These are phyloP conservation scores for Cladorrhinum sp. DNA, from an alignment of 2,329 filamentous ascomycete species.

Conservation along the genomic window DNA sequence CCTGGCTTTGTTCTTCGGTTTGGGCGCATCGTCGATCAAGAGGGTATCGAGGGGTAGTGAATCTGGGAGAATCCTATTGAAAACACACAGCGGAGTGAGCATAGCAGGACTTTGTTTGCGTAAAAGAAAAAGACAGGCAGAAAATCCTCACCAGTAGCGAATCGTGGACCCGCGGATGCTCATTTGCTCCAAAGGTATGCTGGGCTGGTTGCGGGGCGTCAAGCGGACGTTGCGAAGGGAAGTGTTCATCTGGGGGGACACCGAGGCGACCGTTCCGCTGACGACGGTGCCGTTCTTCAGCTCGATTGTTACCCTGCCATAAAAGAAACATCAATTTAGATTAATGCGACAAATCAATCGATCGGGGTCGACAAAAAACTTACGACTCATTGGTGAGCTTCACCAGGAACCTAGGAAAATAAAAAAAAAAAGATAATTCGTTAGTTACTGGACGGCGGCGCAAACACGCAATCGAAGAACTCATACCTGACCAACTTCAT, in stretches of 20 bases:
- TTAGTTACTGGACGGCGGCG: slow-evolving; percentile 32
- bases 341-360: not conserved
- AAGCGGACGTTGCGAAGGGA: slow-evolving; percentile 94
- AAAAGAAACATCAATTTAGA: not conserved
- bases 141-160: slow-evolving; percentile 42
- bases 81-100: not conserved
- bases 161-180: slow-evolving; percentile 96
- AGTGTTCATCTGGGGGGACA: slow-evolving; percentile 98
- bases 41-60: slow-evolving; percentile 92
- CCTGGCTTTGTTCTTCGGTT: slow-evolving; percentile 99
- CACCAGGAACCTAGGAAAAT: slow-evolving; percentile 80
- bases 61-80: slow-evolving; percentile 74
- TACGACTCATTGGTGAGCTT: slow-evolving; percentile 94
- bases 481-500: slow-evolving; percentile 97
- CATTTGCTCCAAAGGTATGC: slow-evolving; percentile 88
- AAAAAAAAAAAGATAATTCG: too few species aligned
- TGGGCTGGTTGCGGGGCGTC: slow-evolving; percentile 84
- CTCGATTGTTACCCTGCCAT: slow-evolving; percentile 74
- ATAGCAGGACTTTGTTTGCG: not conserved
- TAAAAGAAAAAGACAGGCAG: not conserved
- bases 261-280: slow-evolving; percentile 93
- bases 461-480: slow-evolving; percentile 34
- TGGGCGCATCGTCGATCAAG: slow-evolving; percentile 92
- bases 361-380: not conserved
- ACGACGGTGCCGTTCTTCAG: slow-evolving; percentile 99